Conservation (phyloP, 345 rosid genomes). For the Lumnitzera littorea region DNA sequence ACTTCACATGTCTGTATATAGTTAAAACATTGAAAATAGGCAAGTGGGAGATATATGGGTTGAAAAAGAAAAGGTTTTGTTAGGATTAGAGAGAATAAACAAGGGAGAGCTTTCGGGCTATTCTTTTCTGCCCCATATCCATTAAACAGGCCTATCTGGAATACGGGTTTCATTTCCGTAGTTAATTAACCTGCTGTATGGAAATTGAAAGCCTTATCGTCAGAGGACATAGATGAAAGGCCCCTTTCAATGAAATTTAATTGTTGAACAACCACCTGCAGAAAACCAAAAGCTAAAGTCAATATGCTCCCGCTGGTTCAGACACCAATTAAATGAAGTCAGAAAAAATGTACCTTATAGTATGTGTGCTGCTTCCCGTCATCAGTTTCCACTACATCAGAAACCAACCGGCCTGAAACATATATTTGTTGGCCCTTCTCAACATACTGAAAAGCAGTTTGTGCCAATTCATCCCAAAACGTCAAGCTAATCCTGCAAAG, state of each 20-base stretch:
- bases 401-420: constrained; percentile 50
- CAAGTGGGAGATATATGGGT: too few relatives aligned
- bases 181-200: constrained; percentile 23
- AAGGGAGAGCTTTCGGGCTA: too few relatives aligned
- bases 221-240: constrained; percentile 11
- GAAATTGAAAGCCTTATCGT: constrained; percentile 21
- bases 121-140: too few relatives aligned
- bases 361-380: constrained; percentile 50
- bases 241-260: constrained; percentile 45
- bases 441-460: constrained; percentile 41
- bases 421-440: constrained; percentile 54
- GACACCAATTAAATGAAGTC: background rate
- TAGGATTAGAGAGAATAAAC: too few relatives aligned
- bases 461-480: constrained; percentile 62
- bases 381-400: constrained; percentile 42
- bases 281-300: constrained; percentile 3
- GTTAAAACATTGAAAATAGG: too few relatives aligned
- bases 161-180: background rate
- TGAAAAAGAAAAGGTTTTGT: too few relatives aligned
- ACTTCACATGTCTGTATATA: too few relatives aligned
- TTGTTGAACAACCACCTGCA: constrained; percentile 56
- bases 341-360: constrained; percentile 35
- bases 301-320: background rate
- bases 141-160: background rate
- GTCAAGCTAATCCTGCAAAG: constrained; percentile 47